Conservation (phyloP, 306 rosid genomes). For the Vicia faba region DNA sequence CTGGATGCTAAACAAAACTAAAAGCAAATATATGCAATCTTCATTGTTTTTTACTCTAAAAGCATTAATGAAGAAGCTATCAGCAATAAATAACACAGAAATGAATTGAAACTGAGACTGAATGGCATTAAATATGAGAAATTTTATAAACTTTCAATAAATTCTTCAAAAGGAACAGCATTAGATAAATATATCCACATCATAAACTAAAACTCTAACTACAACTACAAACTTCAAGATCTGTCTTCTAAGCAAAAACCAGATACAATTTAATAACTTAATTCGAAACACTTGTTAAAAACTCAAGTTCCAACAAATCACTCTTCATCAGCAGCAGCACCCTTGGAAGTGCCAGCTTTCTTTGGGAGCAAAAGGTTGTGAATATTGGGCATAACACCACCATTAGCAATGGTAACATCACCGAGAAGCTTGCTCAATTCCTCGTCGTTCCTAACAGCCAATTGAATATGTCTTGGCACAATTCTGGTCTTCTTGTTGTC, state of each 20-base stretch:
- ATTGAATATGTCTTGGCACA: slow-evolving; percentile 84
- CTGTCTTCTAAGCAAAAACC: background rate
- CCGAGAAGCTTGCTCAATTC: slow-evolving; percentile 94
- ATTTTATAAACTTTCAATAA: background rate
- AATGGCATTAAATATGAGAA: too few species aligned
- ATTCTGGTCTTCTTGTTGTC: slow-evolving; percentile 94
- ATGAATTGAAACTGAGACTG: too few species aligned
- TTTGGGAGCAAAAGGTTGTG: slow-evolving; percentile 87
- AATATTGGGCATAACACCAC: slow-evolving; percentile 97
- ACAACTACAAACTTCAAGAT: slow-evolving; percentile 32
- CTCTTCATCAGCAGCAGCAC: slow-evolving; percentile 60
- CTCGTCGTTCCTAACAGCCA: slow-evolving; percentile 81
- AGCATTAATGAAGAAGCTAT: too few species aligned
- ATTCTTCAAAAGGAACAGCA: background rate
- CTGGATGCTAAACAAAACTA: too few species aligned
- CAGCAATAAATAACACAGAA: too few species aligned
- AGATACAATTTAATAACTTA: background rate
- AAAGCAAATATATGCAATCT: too few species aligned
- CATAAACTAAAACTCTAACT: slow-evolving; percentile 44
- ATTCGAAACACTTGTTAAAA: background rate
- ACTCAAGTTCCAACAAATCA: background rate
- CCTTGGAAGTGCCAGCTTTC: slow-evolving; percentile 76
- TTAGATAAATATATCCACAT: slow-evolving; percentile 53
- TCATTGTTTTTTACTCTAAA: too few species aligned
- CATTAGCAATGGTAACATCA: slow-evolving; percentile 86